Base-by-base conservation (phyloP, 2,329 filamentous ascomycete genomes). In the Penicillium nordicum region DNA sequence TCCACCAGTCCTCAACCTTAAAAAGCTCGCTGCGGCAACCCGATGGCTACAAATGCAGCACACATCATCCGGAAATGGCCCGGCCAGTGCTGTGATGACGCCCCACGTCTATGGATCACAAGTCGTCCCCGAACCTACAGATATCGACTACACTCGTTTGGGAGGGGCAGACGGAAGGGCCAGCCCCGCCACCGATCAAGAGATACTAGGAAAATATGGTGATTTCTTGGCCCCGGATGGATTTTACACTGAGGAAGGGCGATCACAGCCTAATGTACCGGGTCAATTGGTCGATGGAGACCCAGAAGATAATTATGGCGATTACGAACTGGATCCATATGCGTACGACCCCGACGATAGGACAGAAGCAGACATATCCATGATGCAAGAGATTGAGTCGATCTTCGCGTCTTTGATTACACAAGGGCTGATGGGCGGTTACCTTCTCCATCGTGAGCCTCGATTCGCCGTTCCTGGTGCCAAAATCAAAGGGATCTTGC, bases 381-480 rank as follows among this genome's bases (percentile, higher is more conserved):
- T 76, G 48, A 71, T 76, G 67, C 67, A 63, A 14, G 87, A 90
- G 63, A 79, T 95, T n/a, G 91, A 96, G 74, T 85, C 85, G 43
- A 85, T 90, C 47, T 81, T 95, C 12, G 84, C 89, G 0, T 87
- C 87, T 11, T 81, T 97, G 12, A 83, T 95, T 21, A 85, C 88
- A 48, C 90, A 96, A 72, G 90, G 89, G 0, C 78, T 96, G 25
- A 80, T 97, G 69, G 86, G 88, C 63, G 93, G 92, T 1, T 97
- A 92, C 68, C 82, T 97, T 29, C 89, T 89, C 16, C 90, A 95
- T 67, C 83, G 83, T 27, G 85, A 87, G 67, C 82, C 83, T 42
- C 86, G 89, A 47, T 92, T 97, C 67, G 92, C 91, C 12, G 89
- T 97, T 42, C 85, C 88, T 50, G 92, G 92, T 3, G 86, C 89